Evolutionary conservation across 2,329 filamentous ascomycete species (phyloP), one percentile per base, ranked within the genome.

Genomic region (Coniosporium tulheliwenetii): DNA sequence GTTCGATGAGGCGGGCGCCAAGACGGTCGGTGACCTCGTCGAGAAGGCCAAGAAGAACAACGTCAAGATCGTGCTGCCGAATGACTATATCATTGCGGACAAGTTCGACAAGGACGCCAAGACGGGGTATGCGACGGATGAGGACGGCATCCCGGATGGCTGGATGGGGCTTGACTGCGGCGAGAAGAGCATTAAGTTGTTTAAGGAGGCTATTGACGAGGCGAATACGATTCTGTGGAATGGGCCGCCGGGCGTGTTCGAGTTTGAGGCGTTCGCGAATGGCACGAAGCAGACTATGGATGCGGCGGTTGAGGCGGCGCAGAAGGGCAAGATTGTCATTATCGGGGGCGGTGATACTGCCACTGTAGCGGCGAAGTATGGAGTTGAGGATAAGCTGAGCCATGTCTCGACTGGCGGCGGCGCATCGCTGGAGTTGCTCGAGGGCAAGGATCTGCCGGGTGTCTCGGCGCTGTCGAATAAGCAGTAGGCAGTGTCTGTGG

Each of bases 191-290:
- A 73, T 93, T 56, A 76, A 86, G 69, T 75, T 93, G 43, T 96
- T 83, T 79, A 78, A 89, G 71, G 70, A 81, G 59, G 79, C 87
- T 51, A 96, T 98, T 52, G 71, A 73, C 50, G 79, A 89, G 56
- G 77, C 89, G 49, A 79, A 95, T 75, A 98, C 91, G 43, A 95
- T 98, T 62, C 82, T 98, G 48, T 98, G 91, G 91, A 98, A 98
- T 71, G 91, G 91, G 42, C 91, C 91, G 41, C 79, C 89, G 12
- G 91, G 91, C 63, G 91, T 98, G 52, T 98, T 98, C 56, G 91
- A 98, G 75, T 82, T 96, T 58, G 85, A 95, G 46, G 81, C 83
- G 60, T 98, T 98, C 62, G 85, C 87, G 57, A 79, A 72, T 47
- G 91, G 85, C 53, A 98, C 91, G 57, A 93, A 94, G 76, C 73